Percentiles rank a stretch among this genome's conserved stretches.
Conservation (phyloP, 139 green algal species). For the Closterium sp. region DNA sequence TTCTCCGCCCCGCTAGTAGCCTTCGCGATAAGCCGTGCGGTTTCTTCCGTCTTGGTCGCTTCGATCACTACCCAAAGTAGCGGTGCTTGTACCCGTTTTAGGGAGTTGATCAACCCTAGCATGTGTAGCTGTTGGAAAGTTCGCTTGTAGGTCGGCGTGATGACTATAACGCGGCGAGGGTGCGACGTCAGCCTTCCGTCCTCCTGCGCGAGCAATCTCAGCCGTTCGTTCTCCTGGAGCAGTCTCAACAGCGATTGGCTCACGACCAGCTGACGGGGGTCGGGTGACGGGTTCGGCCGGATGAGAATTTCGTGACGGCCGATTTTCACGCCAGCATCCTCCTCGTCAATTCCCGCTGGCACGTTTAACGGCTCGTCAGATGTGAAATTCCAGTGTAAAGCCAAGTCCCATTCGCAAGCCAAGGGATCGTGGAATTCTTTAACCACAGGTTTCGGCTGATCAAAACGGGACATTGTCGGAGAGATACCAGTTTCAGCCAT, state of each 20-base stretch:
- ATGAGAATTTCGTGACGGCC: background rate
- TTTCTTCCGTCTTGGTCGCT: background rate
- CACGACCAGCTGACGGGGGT: background rate
- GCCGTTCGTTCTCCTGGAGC: background rate
- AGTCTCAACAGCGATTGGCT: background rate
- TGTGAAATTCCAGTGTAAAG: background rate
- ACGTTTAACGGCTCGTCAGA: background rate
- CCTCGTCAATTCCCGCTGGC: background rate
- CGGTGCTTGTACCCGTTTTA: background rate
- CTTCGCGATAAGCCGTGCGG: background rate
- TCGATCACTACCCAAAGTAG: conserved; percentile 32
- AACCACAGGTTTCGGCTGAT: background rate
- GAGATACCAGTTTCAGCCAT: background rate
- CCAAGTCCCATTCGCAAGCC: background rate
- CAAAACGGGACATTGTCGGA: background rate
- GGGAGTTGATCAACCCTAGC: conserved; percentile 10
- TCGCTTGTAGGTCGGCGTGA: conserved; percentile 33
- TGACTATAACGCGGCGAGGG: conserved; percentile 12
- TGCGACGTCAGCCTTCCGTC: background rate
- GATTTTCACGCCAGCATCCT: background rate
- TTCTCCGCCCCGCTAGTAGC: background rate
- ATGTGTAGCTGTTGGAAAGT: conserved; percentile 26
- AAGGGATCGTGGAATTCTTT: background rate
- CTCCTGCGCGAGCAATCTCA: background rate
- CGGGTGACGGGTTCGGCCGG: background rate